Evolutionary conservation across 192 early-diverging fungal genomes (phyloP).

Genomic region (Gaertneriomyces semiglobifer): DNA sequence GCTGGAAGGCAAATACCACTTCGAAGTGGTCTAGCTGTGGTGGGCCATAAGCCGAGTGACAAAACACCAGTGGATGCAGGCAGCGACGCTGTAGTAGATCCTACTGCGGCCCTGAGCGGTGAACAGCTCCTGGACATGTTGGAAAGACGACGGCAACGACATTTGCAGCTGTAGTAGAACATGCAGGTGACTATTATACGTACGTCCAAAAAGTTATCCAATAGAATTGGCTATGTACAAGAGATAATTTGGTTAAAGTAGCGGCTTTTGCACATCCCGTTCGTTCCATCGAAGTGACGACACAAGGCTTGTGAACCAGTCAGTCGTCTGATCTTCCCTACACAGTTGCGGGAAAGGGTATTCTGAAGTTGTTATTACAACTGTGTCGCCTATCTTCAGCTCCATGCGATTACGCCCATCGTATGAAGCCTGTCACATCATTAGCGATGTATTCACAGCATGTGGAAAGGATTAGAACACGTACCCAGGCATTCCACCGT

Average conservation of each 20-base stretch:
- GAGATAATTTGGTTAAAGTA: neutral
- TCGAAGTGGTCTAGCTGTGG: too few species aligned
- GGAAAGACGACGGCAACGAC: slow-evolving; percentile 18
- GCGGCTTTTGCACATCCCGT: slow-evolving; percentile 78
- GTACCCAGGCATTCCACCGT: slow-evolving; percentile 87
- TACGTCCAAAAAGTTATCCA: too few species aligned
- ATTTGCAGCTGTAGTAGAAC: slow-evolving; percentile 36
- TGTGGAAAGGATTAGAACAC: slow-evolving; percentile 1
- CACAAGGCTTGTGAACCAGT: slow-evolving; percentile 89
- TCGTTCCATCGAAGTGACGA: slow-evolving; percentile 93
- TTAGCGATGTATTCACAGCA: neutral
- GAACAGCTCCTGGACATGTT: slow-evolving; percentile 25
- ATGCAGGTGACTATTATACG: neutral
- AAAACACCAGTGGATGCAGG: too few species aligned
- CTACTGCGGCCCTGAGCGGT: slow-evolving; percentile 8
- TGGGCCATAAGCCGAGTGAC: too few species aligned
- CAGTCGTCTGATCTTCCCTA: slow-evolving; percentile 60
- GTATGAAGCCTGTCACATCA: slow-evolving; percentile 50
- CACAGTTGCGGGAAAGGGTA: slow-evolving; percentile 90
- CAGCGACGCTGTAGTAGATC: neutral
- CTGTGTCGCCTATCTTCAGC: slow-evolving; percentile 79
- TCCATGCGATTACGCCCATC: slow-evolving; percentile 92
- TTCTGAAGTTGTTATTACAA: slow-evolving; percentile 78
- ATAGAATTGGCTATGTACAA: too few species aligned
- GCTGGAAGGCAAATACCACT: too few species aligned